phyloP scores from a whole-genome alignment of 352 stramenopile genomes.

The Phytopythium oedochilum region DNA sequence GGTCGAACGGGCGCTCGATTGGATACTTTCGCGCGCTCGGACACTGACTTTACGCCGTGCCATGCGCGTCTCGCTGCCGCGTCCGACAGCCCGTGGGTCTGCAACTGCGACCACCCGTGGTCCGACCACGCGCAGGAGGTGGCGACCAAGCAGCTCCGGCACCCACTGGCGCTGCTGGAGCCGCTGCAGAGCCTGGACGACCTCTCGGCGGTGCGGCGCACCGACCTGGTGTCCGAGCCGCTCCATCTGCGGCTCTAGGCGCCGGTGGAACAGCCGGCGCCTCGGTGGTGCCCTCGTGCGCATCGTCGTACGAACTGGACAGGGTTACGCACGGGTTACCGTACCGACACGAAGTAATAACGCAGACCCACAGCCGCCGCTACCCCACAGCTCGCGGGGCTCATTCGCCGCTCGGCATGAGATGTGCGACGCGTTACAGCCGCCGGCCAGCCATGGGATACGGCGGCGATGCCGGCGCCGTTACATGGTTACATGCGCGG shows the following conservation, averaged over 20 bases:
- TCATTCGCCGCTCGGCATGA: neutral
- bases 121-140: slow-evolving; percentile 38
- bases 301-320: too few species aligned
- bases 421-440: neutral
- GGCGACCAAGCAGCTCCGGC: slow-evolving; percentile 43
- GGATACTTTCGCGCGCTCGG: neutral
- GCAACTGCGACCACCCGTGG: slow-evolving; percentile 80
- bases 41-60: neutral
- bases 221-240: slow-evolving; percentile 45
- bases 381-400: too few species aligned
- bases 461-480: too few species aligned
- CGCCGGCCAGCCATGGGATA: neutral
- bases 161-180: slow-evolving; percentile 37
- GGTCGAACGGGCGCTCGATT: neutral
- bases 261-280: too few species aligned
- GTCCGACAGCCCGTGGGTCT: slow-evolving; percentile 63
- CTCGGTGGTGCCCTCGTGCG: neutral
- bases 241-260: slow-evolving; percentile 26
- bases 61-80: neutral
- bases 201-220: slow-evolving; percentile 48
- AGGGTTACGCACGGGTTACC: neutral
- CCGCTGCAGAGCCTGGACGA: slow-evolving; percentile 37
- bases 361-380: too few species aligned
- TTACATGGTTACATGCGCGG: neutral
- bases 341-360: too few species aligned